These are phyloP conservation scores for Suhomyces vadensis DNA, from an alignment of 805 yeast species.

Conservation along the genomic window DNA sequence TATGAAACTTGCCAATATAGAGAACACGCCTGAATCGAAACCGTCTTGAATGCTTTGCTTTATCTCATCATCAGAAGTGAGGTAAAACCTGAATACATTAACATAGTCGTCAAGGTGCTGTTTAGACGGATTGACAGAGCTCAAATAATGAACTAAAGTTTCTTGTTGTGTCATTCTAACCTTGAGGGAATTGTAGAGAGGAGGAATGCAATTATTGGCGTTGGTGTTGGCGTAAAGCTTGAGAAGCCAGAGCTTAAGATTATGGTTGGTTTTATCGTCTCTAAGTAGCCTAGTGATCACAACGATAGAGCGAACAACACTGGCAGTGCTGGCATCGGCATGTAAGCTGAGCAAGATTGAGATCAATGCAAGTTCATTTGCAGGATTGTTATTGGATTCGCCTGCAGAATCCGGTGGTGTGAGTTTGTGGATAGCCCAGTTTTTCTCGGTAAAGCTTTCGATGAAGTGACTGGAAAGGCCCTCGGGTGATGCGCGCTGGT, in stretches of 20 bases:
- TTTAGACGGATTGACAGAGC: constrained; percentile 37
- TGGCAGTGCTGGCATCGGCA: constrained; percentile 22
- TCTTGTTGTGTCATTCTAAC: constrained; percentile 80
- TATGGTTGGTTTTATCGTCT: constrained; percentile 71
- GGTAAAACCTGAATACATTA: constrained; percentile 49
- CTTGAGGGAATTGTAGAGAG: constrained; percentile 54
- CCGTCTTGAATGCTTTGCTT: constrained; percentile 51
- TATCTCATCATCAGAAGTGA: constrained; percentile 53
- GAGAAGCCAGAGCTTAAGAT: constrained; percentile 69
- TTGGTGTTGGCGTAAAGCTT: constrained; percentile 62
- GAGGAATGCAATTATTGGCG: constrained; percentile 47
- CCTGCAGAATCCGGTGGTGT: constrained; percentile 28
- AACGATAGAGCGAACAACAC: constrained; percentile 42
- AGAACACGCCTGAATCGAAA: constrained; percentile 58
- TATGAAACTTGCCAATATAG: constrained; percentile 66
- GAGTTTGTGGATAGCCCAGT: constrained; percentile 31
- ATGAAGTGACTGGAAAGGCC: not conserved
- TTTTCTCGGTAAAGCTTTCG: constrained; percentile 4
- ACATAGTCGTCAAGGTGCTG: constrained; percentile 23
- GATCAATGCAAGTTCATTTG: constrained; percentile 64
- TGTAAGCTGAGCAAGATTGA: constrained; percentile 38
- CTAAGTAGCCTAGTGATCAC: constrained; percentile 57
- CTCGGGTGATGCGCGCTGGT: constrained; percentile 10
- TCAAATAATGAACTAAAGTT: constrained; percentile 52
- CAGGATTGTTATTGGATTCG: constrained; percentile 68